phyloP scores from a whole-genome alignment of 2,329 filamentous ascomycete genomes.

The Fonsecaea pedrosoi region DNA sequence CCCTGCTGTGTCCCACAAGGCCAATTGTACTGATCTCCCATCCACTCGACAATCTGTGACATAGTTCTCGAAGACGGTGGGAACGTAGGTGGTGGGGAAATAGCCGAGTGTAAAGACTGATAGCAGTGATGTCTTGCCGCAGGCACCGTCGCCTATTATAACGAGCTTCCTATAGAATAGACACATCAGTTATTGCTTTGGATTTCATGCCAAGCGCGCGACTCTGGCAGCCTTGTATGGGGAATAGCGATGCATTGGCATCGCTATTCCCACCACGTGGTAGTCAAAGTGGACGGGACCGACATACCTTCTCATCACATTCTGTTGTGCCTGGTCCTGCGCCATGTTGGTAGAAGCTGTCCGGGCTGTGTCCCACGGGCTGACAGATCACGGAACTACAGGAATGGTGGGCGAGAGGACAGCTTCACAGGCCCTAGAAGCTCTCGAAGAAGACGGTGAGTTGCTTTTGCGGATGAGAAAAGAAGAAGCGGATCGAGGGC shows the following conservation, averaged over 20 bases:
- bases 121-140: conserved; percentile 95
- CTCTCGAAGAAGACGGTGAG: conserved; percentile 42
- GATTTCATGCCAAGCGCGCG: not conserved
- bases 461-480: conserved; percentile 29
- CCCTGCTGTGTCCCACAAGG: conserved; percentile 98
- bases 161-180: conserved; percentile 77
- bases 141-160: conserved; percentile 96
- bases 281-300: not conserved
- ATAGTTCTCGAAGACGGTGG: conserved; percentile 99
- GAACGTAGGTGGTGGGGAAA: conserved; percentile 86
- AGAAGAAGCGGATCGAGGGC: conserved; percentile 16
- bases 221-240: not conserved
- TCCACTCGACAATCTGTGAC: conserved; percentile 98
- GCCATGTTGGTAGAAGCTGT: conserved; percentile 48
- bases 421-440: conserved; percentile 4
- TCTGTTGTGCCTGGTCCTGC: conserved; percentile 53
- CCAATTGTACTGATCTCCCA: conserved; percentile 97
- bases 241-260: not conserved
- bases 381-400: conserved; percentile 51
- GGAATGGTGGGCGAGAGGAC: conserved; percentile 45
- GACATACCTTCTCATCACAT: conserved; percentile 67
- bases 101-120: conserved; percentile 98
- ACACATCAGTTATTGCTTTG: not conserved
- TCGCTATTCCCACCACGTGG: not conserved
- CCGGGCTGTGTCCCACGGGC: conserved; percentile 23